These are phyloP conservation scores for Trichopus zeylanicus DNA, from an alignment of 116 monocot species.

Conservation along the genomic window DNA sequence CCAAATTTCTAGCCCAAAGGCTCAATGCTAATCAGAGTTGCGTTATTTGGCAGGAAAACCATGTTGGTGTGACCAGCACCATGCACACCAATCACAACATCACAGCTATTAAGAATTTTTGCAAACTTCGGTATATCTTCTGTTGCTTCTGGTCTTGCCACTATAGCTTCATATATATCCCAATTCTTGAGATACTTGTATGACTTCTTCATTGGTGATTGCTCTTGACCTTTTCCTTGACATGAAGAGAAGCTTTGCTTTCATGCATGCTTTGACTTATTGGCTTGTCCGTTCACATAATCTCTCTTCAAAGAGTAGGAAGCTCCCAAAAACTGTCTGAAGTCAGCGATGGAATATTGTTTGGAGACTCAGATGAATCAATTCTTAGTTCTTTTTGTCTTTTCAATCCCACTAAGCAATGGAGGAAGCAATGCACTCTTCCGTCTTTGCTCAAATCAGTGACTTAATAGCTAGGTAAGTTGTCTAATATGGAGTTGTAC, in stretches of 20 bases:
- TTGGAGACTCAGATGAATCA: constrained; percentile 12
- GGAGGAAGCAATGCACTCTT: constrained; percentile 35
- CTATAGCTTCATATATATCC: constrained; percentile 13
- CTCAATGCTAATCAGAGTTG: neutral
- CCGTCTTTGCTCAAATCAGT: constrained; percentile 25
- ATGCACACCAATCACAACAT: constrained; percentile 25
- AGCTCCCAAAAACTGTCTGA: constrained; percentile 17
- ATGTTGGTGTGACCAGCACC: constrained; percentile 23
- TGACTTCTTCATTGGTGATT: constrained; percentile 12
- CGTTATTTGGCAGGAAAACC: constrained; percentile 13
- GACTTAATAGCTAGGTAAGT: constrained; percentile 26
- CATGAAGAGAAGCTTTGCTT: constrained; percentile 35
- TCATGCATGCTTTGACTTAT: neutral
- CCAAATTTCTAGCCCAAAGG: too few species aligned
- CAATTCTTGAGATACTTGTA: constrained; percentile 6
- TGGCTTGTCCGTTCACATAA: neutral
- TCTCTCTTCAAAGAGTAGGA: constrained; percentile 17
- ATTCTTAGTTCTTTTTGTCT: constrained; percentile 22
- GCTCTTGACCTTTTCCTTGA: constrained; percentile 15
- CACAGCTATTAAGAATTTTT: constrained; percentile 10
- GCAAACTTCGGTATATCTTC: constrained; percentile 7
- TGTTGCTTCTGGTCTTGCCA: neutral
- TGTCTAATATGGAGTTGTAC: constrained; percentile 21
- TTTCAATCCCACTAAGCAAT: constrained; percentile 19
- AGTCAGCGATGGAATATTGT: constrained; percentile 23